Conservation (phyloP, 495 filamentous ascomycete species). For the Penicillium roqueforti region DNA sequence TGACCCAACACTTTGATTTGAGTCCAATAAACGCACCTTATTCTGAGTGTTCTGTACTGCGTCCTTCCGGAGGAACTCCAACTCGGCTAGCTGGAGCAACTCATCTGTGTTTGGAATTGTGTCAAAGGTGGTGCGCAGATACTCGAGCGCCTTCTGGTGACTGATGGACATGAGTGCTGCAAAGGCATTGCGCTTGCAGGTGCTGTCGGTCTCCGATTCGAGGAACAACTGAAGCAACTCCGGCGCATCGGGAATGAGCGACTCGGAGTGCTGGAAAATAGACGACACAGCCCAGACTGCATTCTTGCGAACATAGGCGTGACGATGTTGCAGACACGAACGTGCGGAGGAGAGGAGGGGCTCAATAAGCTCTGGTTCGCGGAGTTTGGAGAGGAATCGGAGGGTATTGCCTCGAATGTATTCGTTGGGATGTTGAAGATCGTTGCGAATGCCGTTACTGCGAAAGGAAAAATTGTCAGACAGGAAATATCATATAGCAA, state of each 20-base stretch:
- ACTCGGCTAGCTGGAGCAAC: conserved; percentile 83
- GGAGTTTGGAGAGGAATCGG: conserved; percentile 93
- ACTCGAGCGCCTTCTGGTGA: conserved; percentile 88
- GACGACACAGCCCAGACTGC: conserved; percentile 92
- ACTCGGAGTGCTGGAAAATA: conserved; percentile 86
- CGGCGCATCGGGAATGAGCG: conserved; percentile 90
- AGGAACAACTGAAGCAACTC: conserved; percentile 90
- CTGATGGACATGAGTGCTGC: conserved; percentile 85
- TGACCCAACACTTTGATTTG: neutral
- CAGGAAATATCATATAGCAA: neutral
- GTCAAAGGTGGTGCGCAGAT: conserved; percentile 86
- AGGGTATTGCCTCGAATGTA: conserved; percentile 96
- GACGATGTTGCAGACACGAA: conserved; percentile 87
- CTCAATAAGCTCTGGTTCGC: conserved; percentile 93
- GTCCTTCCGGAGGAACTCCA: conserved; percentile 97
- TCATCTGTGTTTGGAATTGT: conserved; percentile 93
- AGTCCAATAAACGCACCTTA: conserved; percentile 55
- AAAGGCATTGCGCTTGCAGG: conserved; percentile 98
- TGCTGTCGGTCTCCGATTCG: conserved; percentile 85
- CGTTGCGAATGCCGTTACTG: conserved; percentile 97
- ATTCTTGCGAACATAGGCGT: conserved; percentile 97
- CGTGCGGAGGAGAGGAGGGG: conserved; percentile 89
- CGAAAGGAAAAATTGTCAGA: conserved; percentile 19
- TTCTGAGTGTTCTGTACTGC: conserved; percentile 91
- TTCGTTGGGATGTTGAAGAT: conserved; percentile 96